Evolutionary conservation across 768 basidiomycete genomes (phyloP), one percentile per base, ranked within the genome.

Genomic region (Tulasnella sp.): DNA sequence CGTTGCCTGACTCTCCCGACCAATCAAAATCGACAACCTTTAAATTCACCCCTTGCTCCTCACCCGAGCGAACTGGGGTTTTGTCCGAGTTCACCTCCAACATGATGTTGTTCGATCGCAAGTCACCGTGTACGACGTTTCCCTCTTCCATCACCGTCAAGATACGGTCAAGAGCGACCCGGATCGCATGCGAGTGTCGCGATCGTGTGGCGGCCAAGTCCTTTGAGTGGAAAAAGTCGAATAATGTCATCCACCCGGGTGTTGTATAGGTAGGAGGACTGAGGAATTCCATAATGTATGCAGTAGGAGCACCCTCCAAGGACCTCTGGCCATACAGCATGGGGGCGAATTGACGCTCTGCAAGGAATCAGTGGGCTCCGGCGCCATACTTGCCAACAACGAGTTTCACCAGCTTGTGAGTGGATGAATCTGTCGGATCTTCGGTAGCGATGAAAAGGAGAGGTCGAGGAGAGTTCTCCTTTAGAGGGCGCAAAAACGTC

Each of bases 261-360:
- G 21, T 24, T 24, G n/a, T 24, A 14, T 62, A n/a, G 21, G 38
- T 74, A n/a, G 46, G 46, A 24, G 75, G 75, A n/a, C 27, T 21
- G 6, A 76, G 75, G 36, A 31, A 76, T 75, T 78, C 77, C 77
- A 78, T 78, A 19, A 76, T 71, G 58, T n/a, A n/a, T 40, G 77
- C 77, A 34, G 77, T 78, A 24, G 72, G 77, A 38, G 77, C 77
- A 7, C 77, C 77, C 34, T 78, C 77, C n/a, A 72, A 24, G 27
- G 21, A 36, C 31, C 12, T 40, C 31, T 8, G 21, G 19, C 74
- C 77, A 75, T 78, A 44, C 4, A 78, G 71, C 21, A 31, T 42
- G 34, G 77, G 77, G 27, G 77, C 77, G 44, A 78, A 40, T 21
- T 71, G 74, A 40, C 27, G 39, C 19, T 44, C 31, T 21, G 73